phyloP scores from a whole-genome alignment of 805 yeast genomes.

The Cyberlindnera saturnus region DNA sequence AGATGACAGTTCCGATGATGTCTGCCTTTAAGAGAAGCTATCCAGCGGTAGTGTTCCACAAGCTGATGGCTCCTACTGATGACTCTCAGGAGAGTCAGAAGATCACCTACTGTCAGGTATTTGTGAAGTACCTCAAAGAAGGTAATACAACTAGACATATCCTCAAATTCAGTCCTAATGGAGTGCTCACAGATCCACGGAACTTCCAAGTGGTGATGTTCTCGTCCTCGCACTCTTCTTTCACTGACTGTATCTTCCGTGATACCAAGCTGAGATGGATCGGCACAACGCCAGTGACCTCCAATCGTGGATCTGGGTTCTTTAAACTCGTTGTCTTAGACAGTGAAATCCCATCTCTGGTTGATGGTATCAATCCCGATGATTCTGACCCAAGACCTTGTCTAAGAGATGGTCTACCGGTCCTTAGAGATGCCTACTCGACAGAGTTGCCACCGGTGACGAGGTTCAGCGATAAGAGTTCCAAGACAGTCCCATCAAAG shows the following conservation, averaged over 20 bases:
- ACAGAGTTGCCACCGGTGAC: slow-evolving; percentile 19
- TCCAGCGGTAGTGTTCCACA: slow-evolving; percentile 27
- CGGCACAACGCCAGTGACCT: slow-evolving; percentile 32
- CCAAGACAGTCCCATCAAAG: slow-evolving; percentile 9
- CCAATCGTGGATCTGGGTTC: slow-evolving; percentile 29
- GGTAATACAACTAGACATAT: slow-evolving; percentile 24
- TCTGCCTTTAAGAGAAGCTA: slow-evolving; percentile 24
- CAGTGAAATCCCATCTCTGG: slow-evolving; percentile 27
- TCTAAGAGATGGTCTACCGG: neutral
- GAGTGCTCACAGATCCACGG: slow-evolving; percentile 9
- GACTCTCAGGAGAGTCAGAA: slow-evolving; percentile 14
- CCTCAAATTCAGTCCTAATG: slow-evolving; percentile 25
- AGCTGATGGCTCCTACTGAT: slow-evolving; percentile 14
- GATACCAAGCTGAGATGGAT: slow-evolving; percentile 33
- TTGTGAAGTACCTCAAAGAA: slow-evolving; percentile 16
- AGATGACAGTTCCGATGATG: slow-evolving; percentile 26
- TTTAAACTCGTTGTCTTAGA: slow-evolving; percentile 29
- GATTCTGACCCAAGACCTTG: slow-evolving; percentile 5
- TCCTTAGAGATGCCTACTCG: neutral
- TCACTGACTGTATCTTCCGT: slow-evolving; percentile 27
- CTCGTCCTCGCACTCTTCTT: slow-evolving; percentile 25
- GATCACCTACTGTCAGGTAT: slow-evolving; percentile 29
- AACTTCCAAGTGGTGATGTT: slow-evolving; percentile 25
- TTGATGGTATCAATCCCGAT: slow-evolving; percentile 13
- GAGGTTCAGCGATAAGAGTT: slow-evolving; percentile 14